These are phyloP conservation scores for Discostella pseudostelligera DNA, from an alignment of 108 stramenopile species.

Conservation along the genomic window DNA sequence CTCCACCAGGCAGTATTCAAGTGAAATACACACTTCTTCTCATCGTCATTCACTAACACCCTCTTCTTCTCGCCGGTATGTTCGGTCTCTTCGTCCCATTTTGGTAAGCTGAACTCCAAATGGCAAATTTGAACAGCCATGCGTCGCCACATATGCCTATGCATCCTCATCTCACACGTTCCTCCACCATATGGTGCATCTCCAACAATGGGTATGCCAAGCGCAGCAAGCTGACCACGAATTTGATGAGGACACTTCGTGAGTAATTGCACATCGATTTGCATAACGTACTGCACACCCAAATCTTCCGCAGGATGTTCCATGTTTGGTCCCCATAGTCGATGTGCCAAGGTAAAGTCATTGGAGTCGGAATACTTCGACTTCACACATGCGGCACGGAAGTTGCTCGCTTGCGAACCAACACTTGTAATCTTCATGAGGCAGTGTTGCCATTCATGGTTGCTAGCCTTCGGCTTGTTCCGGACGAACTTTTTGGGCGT, in stretches of 20 bases:
- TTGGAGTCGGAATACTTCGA: constrained; percentile 41
- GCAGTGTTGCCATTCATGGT: constrained; percentile 37
- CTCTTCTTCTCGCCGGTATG: no score
- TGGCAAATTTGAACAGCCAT: no score
- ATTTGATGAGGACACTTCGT: constrained; percentile 51
- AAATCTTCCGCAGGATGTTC: constrained; percentile 31
- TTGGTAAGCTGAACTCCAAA: no score
- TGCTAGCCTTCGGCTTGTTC: constrained; percentile 24
- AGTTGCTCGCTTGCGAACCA: constrained; percentile 17
- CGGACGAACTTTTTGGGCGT: constrained; percentile 47
- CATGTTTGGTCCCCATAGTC: constrained; percentile 33
- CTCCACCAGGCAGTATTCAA: no score
- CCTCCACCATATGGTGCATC: no score
- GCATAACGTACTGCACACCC: constrained; percentile 42
- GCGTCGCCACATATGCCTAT: no score
- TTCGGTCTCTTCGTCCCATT: no score
- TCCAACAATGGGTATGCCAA: constrained; percentile 57
- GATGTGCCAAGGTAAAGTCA: constrained; percentile 42
- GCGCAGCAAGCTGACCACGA: constrained; percentile 47
- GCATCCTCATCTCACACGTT: no score
- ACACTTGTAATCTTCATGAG: constrained; percentile 40
- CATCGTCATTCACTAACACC: no score
- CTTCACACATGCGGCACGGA: constrained; percentile 43
- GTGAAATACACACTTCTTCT: no score
- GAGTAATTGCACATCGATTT: constrained; percentile 45